phyloP scores from a whole-genome alignment of 495 filamentous ascomycete species.

The Stereocaulon alpinum region DNA sequence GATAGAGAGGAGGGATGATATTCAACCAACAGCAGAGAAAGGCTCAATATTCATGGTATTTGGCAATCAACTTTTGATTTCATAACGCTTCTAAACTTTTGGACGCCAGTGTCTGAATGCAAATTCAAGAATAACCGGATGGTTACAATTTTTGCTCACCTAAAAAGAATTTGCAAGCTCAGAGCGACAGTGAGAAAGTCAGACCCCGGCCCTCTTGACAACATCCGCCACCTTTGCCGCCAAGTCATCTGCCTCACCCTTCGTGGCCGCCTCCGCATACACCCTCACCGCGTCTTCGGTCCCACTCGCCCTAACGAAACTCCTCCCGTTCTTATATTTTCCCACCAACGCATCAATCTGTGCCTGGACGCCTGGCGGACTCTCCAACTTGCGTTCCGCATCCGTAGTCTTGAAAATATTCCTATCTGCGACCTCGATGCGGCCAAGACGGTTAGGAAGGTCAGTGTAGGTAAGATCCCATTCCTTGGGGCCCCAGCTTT shows the following conservation, averaged over 20 bases:
- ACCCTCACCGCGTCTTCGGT: constrained; percentile 95
- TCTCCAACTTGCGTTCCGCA: constrained; percentile 78
- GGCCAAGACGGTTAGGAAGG: constrained; percentile 86
- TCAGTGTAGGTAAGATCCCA: constrained; percentile 94
- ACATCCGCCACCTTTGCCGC: constrained; percentile 71
- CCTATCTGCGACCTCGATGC: constrained; percentile 80
- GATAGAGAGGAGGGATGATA: constrained; percentile 61
- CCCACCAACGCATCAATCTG: constrained; percentile 78
- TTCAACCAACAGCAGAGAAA: neutral
- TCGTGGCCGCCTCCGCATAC: constrained; percentile 89
- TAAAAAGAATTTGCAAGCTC: neutral
- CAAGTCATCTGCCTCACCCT: constrained; percentile 74
- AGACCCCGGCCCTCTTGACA: constrained; percentile 33
- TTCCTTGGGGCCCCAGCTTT: constrained; percentile 78
- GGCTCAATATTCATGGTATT: neutral
- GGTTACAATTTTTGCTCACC: neutral
- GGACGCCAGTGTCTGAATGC: neutral
- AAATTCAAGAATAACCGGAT: neutral
- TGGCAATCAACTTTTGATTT: neutral
- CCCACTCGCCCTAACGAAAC: constrained; percentile 84
- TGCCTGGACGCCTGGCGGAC: constrained; percentile 65
- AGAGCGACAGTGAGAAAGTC: neutral
- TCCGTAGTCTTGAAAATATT: constrained; percentile 81
- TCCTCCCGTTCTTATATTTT: constrained; percentile 81
- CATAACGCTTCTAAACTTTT: constrained; percentile 5